Conservation (phyloP, 768 basidiomycete species). For the Solioccasus polychromus region DNA sequence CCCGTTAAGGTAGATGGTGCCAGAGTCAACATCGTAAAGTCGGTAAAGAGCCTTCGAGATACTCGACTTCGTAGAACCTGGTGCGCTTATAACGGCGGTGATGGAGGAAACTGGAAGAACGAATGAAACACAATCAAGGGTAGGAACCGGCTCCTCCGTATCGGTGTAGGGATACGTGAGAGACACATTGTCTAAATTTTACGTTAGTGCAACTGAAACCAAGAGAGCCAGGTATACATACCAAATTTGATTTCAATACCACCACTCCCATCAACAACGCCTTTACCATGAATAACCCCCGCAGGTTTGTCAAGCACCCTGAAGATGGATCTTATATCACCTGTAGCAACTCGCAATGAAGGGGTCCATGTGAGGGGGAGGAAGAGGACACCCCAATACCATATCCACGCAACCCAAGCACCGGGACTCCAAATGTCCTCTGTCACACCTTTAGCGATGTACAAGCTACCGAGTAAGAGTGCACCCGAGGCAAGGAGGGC, state of each 20-base stretch:
- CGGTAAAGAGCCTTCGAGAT: conserved; percentile 85
- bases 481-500: conserved; percentile 81
- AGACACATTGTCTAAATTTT: conserved; percentile 64
- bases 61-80: conserved; percentile 80
- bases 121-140: conserved; percentile 80
- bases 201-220: neutral
- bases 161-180: conserved; percentile 72
- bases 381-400: conserved; percentile 29
- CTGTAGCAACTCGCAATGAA: conserved; percentile 71
- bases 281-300: conserved; percentile 81
- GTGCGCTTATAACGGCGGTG: conserved; percentile 87
- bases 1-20: conserved; percentile 80
- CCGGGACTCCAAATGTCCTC: conserved; percentile 29
- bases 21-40: conserved; percentile 86
- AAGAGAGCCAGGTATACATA: conserved; percentile 31
- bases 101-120: conserved; percentile 82
- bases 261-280: conserved; percentile 66
- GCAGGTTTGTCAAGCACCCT: conserved; percentile 77
- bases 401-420: conserved; percentile 28
- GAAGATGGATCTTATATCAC: conserved; percentile 76
- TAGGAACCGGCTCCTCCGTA: conserved; percentile 50
- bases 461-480: conserved; percentile 62
- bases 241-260: conserved; percentile 88
- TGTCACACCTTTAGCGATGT: conserved; percentile 27
- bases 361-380: conserved; percentile 32